Conservation (phyloP, 2,329 filamentous ascomycete species). For the Aureobasidium melanogenum region DNA sequence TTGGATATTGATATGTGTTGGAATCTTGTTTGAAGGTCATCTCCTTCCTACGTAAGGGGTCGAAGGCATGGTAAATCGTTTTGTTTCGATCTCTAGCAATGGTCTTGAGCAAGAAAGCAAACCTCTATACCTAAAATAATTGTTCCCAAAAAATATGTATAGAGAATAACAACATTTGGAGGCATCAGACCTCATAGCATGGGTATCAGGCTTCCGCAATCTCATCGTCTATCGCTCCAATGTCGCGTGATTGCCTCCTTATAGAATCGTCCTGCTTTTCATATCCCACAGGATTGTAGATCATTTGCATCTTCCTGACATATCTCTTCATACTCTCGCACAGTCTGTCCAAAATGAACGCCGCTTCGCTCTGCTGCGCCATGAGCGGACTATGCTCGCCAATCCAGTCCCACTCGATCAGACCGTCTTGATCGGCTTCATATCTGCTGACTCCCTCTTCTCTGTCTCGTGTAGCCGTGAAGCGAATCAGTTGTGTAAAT, state of each 20-base stretch:
- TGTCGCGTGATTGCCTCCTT: not conserved
- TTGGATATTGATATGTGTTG: not conserved
- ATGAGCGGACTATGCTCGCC: slow-evolving; percentile 60
- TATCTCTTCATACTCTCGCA: slow-evolving; percentile 54
- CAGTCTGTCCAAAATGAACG: slow-evolving; percentile 58
- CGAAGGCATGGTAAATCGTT: not conserved
- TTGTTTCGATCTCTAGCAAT: no score
- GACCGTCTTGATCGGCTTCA: slow-evolving; percentile 45
- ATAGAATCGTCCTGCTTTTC: not conserved
- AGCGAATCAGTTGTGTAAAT: slow-evolving; percentile 66
- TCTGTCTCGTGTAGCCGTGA: slow-evolving; percentile 28
- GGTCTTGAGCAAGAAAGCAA: no score
- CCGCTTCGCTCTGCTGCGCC: slow-evolving; percentile 51
- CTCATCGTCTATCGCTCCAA: not conserved
- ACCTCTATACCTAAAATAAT: no score
- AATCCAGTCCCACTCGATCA: slow-evolving; percentile 66
- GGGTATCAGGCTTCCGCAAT: not conserved
- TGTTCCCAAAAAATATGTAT: no score
- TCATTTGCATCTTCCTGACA: slow-evolving; percentile 19
- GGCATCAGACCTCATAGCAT: not conserved
- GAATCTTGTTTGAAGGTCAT: not conserved
- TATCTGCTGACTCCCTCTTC: slow-evolving; percentile 20
- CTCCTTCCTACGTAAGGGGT: no score
- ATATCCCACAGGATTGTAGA: not conserved
- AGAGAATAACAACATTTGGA: no score